phyloP scores from a whole-genome alignment of 768 basidiomycete genomes.

The Pleurotus tuber-regium region DNA sequence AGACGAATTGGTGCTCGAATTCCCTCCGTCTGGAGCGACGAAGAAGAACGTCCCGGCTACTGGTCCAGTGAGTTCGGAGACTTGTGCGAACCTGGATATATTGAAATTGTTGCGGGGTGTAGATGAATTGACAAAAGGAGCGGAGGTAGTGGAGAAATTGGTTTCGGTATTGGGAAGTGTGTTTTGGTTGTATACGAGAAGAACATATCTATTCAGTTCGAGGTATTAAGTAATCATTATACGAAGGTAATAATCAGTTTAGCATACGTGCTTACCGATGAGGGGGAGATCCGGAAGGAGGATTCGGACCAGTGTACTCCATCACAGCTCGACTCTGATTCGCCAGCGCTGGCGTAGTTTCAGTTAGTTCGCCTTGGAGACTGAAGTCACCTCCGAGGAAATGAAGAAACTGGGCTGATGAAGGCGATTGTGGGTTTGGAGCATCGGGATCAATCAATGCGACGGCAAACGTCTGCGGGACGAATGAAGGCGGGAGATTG shows the following conservation, averaged over 20 bases:
- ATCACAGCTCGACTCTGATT: conserved; percentile 38
- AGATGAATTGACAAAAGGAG: conserved; percentile 30
- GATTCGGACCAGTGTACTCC: conserved; percentile 36
- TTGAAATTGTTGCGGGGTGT: conserved; percentile 38
- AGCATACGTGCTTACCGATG: conserved; percentile 34
- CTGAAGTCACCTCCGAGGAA: conserved; percentile 39
- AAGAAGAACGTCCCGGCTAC: conserved; percentile 44
- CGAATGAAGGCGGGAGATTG: conserved; percentile 21
- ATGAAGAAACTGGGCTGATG: conserved; percentile 36
- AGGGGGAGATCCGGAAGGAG: conserved; percentile 38
- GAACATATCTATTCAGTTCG: too few relatives aligned
- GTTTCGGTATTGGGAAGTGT: conserved; percentile 14
- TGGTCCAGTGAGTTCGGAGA: conserved; percentile 30
- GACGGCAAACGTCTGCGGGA: conserved; percentile 33
- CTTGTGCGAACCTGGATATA: conserved; percentile 31
- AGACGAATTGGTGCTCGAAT: neutral
- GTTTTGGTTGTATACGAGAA: conserved; percentile 30
- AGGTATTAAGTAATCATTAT: too few relatives aligned
- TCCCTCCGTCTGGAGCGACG: conserved; percentile 25
- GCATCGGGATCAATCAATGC: conserved; percentile 43
- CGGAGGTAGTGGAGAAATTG: conserved; percentile 27
- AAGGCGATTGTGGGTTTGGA: conserved; percentile 36
- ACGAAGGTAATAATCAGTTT: too few relatives aligned
- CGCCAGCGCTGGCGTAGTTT: conserved; percentile 22
- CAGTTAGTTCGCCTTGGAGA: conserved; percentile 12